phyloP scores from a whole-genome alignment of 768 basidiomycete genomes.

The Mycena vitilis region DNA sequence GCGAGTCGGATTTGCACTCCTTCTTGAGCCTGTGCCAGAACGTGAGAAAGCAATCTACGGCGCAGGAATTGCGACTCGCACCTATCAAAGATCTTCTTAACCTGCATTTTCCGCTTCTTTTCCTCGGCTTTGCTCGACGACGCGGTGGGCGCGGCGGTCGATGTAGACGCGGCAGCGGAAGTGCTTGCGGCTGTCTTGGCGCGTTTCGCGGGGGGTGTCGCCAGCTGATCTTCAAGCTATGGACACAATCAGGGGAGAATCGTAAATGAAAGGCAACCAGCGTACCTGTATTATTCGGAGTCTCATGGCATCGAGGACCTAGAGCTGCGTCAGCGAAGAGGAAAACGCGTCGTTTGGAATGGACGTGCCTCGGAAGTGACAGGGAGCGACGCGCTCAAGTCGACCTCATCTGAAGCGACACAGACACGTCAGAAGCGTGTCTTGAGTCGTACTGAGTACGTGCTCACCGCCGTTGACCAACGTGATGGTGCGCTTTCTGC shows the following conservation, averaged over 20 bases:
- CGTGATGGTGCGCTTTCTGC: slow-evolving; percentile 36
- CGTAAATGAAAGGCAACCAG: not conserved
- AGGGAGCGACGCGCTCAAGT: slow-evolving; percentile 40
- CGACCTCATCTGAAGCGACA: slow-evolving; percentile 38
- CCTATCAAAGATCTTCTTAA: slow-evolving; percentile 56
- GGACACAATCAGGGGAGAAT: not conserved
- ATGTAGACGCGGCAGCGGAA: slow-evolving; percentile 28
- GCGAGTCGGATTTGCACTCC: slow-evolving; percentile 50
- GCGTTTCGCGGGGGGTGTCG: slow-evolving; percentile 45
- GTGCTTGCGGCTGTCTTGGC: slow-evolving; percentile 41
- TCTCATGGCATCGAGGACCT: slow-evolving; percentile 47
- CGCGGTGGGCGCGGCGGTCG: slow-evolving; percentile 37
- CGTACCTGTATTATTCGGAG: slow-evolving; percentile 43
- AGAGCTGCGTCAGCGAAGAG: slow-evolving; percentile 27
- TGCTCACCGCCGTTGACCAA: slow-evolving; percentile 39
- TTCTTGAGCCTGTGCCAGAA: slow-evolving; percentile 48
- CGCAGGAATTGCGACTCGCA: slow-evolving; percentile 17
- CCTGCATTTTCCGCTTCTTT: slow-evolving; percentile 52
- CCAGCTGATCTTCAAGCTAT: slow-evolving; percentile 49
- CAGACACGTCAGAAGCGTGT: slow-evolving; percentile 17
- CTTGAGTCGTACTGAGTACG: too few species aligned
- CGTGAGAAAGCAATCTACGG: too few species aligned
- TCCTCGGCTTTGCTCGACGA: slow-evolving; percentile 48
- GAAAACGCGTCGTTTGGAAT: not conserved
- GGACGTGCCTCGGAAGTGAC: slow-evolving; percentile 39